Conservation (phyloP, 2,329 filamentous ascomycete species). For the Venturia nashicola region DNA sequence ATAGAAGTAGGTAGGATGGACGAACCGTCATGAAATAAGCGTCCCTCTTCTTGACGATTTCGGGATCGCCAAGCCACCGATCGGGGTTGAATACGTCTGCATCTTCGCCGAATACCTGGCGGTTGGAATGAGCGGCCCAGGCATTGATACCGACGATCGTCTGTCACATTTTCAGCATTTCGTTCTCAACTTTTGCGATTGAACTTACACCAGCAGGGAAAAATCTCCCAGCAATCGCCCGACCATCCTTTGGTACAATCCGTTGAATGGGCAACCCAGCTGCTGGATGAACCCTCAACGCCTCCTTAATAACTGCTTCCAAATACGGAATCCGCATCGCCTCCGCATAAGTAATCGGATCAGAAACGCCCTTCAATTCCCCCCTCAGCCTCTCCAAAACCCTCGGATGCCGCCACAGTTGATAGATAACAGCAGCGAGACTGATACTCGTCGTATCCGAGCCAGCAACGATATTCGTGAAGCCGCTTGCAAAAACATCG, state of each 20-base stretch:
- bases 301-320: slow-evolving; percentile 43
- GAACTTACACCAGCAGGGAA: slow-evolving; percentile 24
- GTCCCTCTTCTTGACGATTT: slow-evolving; percentile 20
- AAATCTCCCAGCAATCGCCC: slow-evolving; percentile 27
- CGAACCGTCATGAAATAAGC: slow-evolving; percentile 13
- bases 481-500: slow-evolving; percentile 19
- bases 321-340: slow-evolving; percentile 36
- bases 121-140: slow-evolving; percentile 30
- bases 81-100: slow-evolving; percentile 31
- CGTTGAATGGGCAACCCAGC: slow-evolving; percentile 37
- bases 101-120: slow-evolving; percentile 26
- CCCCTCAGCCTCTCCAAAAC: slow-evolving; percentile 17
- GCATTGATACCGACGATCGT: slow-evolving; percentile 32
- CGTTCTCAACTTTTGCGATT: slow-evolving; percentile 9
- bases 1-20: too few species aligned
- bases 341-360: slow-evolving; percentile 27
- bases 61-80: slow-evolving; percentile 29
- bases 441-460: slow-evolving; percentile 37
- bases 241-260: slow-evolving; percentile 34
- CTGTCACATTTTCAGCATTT: slow-evolving; percentile 22
- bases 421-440: slow-evolving; percentile 32
- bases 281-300: slow-evolving; percentile 31
- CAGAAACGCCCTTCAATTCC: slow-evolving; percentile 21
- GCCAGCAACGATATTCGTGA: slow-evolving; percentile 27
- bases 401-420: slow-evolving; percentile 27